A percentile compares a stretch with the other conserved stretches of the same genome.
Evolutionary conservation across 2,329 filamentous ascomycete species (phyloP).

Genomic region (Sphaceloma murrayae): DNA sequence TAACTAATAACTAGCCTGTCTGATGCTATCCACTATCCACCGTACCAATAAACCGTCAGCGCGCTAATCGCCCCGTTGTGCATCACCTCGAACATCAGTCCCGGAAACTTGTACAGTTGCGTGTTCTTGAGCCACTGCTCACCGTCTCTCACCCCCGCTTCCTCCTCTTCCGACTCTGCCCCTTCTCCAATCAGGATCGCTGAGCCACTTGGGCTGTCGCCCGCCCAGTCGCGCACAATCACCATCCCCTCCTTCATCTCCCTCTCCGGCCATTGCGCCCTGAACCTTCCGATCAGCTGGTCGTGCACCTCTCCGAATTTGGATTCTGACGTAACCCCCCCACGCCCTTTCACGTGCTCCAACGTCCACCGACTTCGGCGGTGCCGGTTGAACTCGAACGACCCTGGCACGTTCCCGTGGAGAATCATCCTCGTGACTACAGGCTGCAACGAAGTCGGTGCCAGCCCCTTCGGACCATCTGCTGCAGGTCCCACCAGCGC

Average conservation of each 20-base stretch:
- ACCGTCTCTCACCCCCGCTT: constrained; percentile 38
- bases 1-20: no score
- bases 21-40: background rate
- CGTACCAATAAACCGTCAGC: constrained; percentile 67
- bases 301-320: constrained; percentile 63
- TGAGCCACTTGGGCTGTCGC: constrained; percentile 25
- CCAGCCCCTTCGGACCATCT: constrained; percentile 17
- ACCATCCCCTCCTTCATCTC: constrained; percentile 37
- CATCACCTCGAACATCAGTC: constrained; percentile 88
- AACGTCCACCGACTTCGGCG: constrained; percentile 82
- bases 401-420: constrained; percentile 89
- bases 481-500: constrained; percentile 70
- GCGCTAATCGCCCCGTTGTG: constrained; percentile 86
- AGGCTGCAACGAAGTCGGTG: constrained; percentile 41
- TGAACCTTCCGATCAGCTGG: constrained; percentile 60
- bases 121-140: constrained; percentile 58
- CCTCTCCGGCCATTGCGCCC: constrained; percentile 44
- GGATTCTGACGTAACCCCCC: constrained; percentile 62
- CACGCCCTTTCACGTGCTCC: constrained; percentile 32
- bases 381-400: constrained; percentile 93
- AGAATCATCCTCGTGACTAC: constrained; percentile 88
- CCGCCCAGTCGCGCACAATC: constrained; percentile 31
- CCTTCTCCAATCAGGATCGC: constrained; percentile 27
- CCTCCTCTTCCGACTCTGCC: constrained; percentile 35
- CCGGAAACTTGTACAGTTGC: constrained; percentile 86